Evolutionary conservation across 805 yeast genomes (phyloP).

Genomic region (Groenewaldozyma tartarivorans): DNA sequence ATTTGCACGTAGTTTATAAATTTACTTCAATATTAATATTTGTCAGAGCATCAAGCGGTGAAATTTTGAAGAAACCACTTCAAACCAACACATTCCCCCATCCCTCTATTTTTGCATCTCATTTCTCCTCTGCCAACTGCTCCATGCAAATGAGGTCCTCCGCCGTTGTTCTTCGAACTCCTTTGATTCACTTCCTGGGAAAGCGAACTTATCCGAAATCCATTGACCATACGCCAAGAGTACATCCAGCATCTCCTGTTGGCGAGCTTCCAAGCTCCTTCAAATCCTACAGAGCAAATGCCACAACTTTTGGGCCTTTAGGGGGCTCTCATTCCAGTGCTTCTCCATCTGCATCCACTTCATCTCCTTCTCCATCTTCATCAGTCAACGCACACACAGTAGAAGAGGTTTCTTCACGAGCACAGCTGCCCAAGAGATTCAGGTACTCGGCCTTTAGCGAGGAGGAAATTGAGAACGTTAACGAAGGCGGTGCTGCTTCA

Average conservation of each 20-base stretch:
- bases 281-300: slow-evolving; percentile 22
- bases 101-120: too few species aligned
- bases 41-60: too few species aligned
- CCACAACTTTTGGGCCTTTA: slow-evolving; percentile 28
- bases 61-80: too few species aligned
- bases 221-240: slow-evolving; percentile 32
- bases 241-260: slow-evolving; percentile 32
- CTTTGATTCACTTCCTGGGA: slow-evolving; percentile 80
- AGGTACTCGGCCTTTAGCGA: slow-evolving; percentile 56
- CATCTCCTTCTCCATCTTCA: slow-evolving; percentile 15
- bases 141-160: slow-evolving; percentile 30
- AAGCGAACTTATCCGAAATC: slow-evolving; percentile 40
- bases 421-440: slow-evolving; percentile 65
- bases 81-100: too few species aligned
- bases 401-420: slow-evolving; percentile 36
- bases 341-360: too few species aligned
- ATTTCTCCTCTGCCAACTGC: too few species aligned
- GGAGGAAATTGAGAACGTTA: slow-evolving; percentile 64
- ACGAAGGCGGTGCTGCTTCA: slow-evolving; percentile 74
- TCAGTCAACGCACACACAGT: slow-evolving; percentile 19
- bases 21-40: too few species aligned
- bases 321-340: slow-evolving; percentile 22
- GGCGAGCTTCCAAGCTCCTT: slow-evolving; percentile 32
- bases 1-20: too few species aligned
- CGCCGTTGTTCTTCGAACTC: slow-evolving; percentile 29